Conservation (phyloP, 2,329 filamentous ascomycete species). For the Aspergillus felis region DNA sequence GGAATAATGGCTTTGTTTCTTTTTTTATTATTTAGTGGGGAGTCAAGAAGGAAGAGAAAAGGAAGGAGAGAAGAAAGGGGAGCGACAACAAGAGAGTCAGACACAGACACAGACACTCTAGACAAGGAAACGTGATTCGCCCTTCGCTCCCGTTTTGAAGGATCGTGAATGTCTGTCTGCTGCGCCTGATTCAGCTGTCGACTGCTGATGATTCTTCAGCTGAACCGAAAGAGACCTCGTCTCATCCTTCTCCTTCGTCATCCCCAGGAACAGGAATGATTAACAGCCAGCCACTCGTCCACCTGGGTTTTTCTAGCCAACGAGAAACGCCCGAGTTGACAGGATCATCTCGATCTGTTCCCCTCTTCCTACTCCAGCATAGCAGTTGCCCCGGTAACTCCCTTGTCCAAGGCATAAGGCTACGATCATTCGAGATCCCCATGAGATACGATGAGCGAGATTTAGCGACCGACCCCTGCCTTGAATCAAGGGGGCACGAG, state of each 20-base stretch:
- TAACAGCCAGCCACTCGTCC: constrained; percentile 3
- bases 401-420: constrained; percentile 7
- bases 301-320: background rate
- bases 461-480: background rate
- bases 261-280: background rate
- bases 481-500: background rate
- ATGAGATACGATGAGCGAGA: background rate
- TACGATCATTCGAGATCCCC: background rate
- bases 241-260: background rate
- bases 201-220: background rate
- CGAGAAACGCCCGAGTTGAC: background rate
- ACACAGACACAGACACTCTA: background rate
- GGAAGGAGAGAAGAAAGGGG: background rate
- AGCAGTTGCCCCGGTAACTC: constrained; percentile 20
- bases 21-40: background rate
- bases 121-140: background rate
- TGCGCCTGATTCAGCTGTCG: background rate
- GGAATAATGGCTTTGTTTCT: constrained; percentile 16
- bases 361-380: background rate
- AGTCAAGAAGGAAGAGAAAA: background rate
- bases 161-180: background rate
- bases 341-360: constrained; percentile 1
- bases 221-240: background rate
- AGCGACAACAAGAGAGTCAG: constrained; percentile 4
- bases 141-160: background rate